A percentile compares a stretch with the other conserved stretches of the same genome.
phyloP scores from a whole-genome alignment of 768 basidiomycete genomes.

The Phaffia tasmanica region DNA sequence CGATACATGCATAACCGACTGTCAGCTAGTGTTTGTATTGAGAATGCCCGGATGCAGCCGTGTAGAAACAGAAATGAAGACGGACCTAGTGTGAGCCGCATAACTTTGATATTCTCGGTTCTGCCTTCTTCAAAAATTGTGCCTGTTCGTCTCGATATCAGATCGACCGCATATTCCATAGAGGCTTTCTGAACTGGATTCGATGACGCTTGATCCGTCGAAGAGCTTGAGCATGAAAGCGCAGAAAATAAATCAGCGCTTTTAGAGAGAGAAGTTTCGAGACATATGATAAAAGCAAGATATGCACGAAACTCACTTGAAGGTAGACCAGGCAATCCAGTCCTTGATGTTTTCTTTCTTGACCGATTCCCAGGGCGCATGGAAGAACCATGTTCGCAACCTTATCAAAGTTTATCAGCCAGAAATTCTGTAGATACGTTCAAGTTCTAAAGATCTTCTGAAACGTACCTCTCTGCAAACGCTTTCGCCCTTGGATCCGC shows the following conservation, averaged over 20 bases:
- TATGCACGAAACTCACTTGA: slow-evolving; percentile 41
- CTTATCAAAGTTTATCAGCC: slow-evolving; percentile 38
- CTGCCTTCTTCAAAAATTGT: slow-evolving; percentile 46
- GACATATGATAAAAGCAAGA: slow-evolving; percentile 36
- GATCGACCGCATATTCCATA: slow-evolving; percentile 51
- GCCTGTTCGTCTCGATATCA: slow-evolving; percentile 64
- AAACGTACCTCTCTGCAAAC: slow-evolving; percentile 7
- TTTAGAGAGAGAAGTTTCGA: neutral
- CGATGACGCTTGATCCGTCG: neutral
- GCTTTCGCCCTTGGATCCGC: slow-evolving; percentile 63
- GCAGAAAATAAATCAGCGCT: neutral
- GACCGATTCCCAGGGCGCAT: slow-evolving; percentile 61
- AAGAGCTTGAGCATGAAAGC: neutral
- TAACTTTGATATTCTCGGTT: neutral
- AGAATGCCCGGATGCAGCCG: neutral
- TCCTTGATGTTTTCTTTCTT: slow-evolving; percentile 51
- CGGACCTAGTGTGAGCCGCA: slow-evolving; percentile 39
- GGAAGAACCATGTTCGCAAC: slow-evolving; percentile 47
- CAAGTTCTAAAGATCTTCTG: neutral
- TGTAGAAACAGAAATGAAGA: slow-evolving; percentile 36
- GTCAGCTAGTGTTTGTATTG: neutral
- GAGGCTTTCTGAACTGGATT: slow-evolving; percentile 40
- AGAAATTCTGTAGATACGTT: neutral
- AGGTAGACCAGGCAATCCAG: slow-evolving; percentile 80
- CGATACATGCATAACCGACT: slow-evolving; percentile 46